Conservation (phyloP, 768 basidiomycete genomes). For the Mycena olivaceomarginata region DNA sequence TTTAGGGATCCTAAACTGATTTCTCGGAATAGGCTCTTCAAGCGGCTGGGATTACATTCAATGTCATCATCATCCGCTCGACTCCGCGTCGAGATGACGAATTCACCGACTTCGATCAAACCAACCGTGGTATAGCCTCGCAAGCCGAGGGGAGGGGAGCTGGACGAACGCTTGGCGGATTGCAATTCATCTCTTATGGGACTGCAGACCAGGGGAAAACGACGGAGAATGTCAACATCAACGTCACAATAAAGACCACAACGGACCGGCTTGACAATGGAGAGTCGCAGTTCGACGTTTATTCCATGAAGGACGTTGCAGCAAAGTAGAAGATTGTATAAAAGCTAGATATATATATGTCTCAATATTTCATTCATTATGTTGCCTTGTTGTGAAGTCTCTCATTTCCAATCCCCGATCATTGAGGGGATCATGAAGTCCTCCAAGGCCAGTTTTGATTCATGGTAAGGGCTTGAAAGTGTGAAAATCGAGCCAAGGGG, state of each 20-base stretch:
- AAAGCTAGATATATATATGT: background rate
- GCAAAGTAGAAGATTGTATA: background rate
- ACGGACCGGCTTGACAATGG: background rate
- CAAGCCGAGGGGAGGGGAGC: background rate
- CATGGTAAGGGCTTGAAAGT: background rate
- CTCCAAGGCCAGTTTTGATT: background rate
- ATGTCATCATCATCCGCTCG: background rate
- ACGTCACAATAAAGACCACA: background rate
- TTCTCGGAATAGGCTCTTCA: constrained; percentile 3
- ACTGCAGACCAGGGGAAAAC: constrained; percentile 1
- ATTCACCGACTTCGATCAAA: constrained; percentile 2
- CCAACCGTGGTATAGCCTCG: background rate
- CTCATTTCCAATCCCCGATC: background rate
- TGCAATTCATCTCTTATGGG: background rate
- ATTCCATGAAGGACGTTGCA: constrained; percentile 3
- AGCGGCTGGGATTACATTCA: background rate
- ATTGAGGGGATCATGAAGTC: background rate
- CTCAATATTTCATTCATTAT: background rate
- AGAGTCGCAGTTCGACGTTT: background rate
- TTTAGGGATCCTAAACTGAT: background rate
- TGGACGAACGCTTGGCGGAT: background rate
- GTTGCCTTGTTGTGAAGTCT: background rate
- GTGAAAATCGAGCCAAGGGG: background rate
- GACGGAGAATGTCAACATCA: background rate
- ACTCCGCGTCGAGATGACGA: background rate